A percentile compares a stretch with the other conserved stretches of the same genome.
These are phyloP conservation scores for Avena insularis DNA, from an alignment of 176 grass and related monocot genomes.

Conservation along the genomic window DNA sequence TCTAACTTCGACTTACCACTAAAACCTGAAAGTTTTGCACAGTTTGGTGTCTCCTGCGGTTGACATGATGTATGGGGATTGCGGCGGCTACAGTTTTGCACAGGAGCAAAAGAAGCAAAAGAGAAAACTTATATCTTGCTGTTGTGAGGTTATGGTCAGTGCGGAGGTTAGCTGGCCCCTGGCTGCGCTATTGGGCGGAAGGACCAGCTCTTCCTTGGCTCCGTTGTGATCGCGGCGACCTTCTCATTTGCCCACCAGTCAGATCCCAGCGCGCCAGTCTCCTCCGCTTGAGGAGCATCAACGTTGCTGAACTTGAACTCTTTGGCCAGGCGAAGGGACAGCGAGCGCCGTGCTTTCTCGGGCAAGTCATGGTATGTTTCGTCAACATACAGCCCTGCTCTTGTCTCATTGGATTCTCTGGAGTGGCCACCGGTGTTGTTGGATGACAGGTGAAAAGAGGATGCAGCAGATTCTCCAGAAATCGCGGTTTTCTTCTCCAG, in stretches of 20 bases:
- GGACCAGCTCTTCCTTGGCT: conserved; percentile 73
- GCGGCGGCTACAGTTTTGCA: background rate
- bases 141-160: conserved; percentile 45
- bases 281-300: conserved; percentile 51
- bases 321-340: conserved; percentile 67
- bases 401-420: conserved; percentile 47
- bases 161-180: conserved; percentile 56
- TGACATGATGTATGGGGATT: background rate
- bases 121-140: conserved; percentile 36
- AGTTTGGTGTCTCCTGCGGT: conserved; percentile 30
- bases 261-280: conserved; percentile 51
- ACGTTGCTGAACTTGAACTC: conserved; percentile 90
- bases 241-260: conserved; percentile 89
- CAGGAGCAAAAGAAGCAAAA: conserved; percentile 27
- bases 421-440: background rate
- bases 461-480: conserved; percentile 52
- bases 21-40: conserved; percentile 34
- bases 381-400: conserved; percentile 52
- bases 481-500: conserved; percentile 76
- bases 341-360: conserved; percentile 69
- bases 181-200: conserved; percentile 81
- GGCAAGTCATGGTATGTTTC: conserved; percentile 82
- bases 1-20: conserved; percentile 50
- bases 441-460: conserved; percentile 54
- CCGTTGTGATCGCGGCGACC: conserved; percentile 49